Evolutionary conservation across 2,329 filamentous ascomycete genomes (phyloP), one percentile per base, ranked within the genome.

Genomic region (Fragosphaeria purpurea): DNA sequence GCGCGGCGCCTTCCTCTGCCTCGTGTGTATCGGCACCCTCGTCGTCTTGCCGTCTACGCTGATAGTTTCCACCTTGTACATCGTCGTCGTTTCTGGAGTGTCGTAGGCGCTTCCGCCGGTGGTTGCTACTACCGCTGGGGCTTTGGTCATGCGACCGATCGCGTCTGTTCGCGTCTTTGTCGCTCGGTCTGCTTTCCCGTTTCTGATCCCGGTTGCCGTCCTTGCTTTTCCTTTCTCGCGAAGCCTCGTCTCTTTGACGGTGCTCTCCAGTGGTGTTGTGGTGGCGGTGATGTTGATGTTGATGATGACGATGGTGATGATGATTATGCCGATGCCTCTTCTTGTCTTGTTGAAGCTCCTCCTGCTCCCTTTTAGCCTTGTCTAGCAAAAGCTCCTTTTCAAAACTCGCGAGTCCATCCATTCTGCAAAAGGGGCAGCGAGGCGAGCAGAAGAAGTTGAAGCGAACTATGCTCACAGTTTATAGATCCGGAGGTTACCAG

Each of bases 71-170:
- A 52, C 11, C 58, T 53, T 7, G 57, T 51, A 12, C 57, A 54
- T 35, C 55, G 6, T 70, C 70, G 47, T 79, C 75, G 46, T 80
- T 72, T 50, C 62, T 69, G 1, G 73, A 73, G 58, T 77, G 73
- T 22, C 79, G 74, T 39, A 79, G 80, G 52, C 84, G 76, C 62
- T 88, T 88, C 60, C 82, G 75, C 45, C 78, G 69, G 60, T 82
- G 82, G 7, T 69, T 65, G 39, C 37, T n/a, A 11, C 77, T 73
- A n/a, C 75, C 68, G 3, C 76, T 73, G 9, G 41, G 13, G 3
- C 30, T 45, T 10, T 31, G 34, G 33, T 47, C 44, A 7, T 11
- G 10, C 8, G 13, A 13, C 6, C 11, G 12, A 2, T n/a, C 33
- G n/a, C 30, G 48, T 37, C 35, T 37, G 11, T 37, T 37, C 35